Evolutionary conservation across 768 basidiomycete species (phyloP).

Genomic region (Gautieria morchelliformis): DNA sequence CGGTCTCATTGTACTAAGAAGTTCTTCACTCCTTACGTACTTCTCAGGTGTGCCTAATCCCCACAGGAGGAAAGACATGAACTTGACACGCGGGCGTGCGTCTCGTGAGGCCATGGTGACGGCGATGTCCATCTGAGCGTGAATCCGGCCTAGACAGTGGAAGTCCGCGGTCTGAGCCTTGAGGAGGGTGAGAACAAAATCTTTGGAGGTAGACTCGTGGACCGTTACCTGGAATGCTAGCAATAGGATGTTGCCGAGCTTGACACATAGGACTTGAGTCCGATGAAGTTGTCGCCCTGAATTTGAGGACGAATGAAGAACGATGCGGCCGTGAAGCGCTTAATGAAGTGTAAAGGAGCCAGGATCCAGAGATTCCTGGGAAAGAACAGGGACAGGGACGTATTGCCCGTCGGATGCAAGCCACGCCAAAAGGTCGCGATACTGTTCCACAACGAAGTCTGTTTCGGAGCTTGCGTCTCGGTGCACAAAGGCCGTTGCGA

Average conservation of each 20-base stretch:
- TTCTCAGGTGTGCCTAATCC: slow-evolving; percentile 87
- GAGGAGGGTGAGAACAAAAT: too few species aligned
- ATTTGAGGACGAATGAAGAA: too few species aligned
- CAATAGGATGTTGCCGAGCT: too few species aligned
- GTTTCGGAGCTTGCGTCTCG: slow-evolving; percentile 90
- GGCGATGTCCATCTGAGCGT: slow-evolving; percentile 81
- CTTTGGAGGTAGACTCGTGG: too few species aligned
- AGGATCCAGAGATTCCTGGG: slow-evolving; percentile 62
- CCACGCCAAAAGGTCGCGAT: slow-evolving; percentile 85
- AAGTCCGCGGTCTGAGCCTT: too few species aligned
- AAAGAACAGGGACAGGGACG: too few species aligned
- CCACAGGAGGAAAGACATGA: slow-evolving; percentile 82
- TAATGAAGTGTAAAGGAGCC: slow-evolving; percentile 87
- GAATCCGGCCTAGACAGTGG: slow-evolving; percentile 77
- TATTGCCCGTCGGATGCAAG: slow-evolving; percentile 79
- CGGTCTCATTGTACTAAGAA: too few species aligned
- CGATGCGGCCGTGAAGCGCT: slow-evolving; percentile 80
- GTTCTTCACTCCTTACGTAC: too few species aligned
- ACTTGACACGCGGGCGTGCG: slow-evolving; percentile 69
- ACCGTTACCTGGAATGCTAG: too few species aligned
- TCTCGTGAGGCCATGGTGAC: slow-evolving; percentile 82
- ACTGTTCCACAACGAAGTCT: slow-evolving; percentile 80
- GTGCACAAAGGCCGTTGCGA: too few species aligned
- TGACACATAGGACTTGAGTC: too few species aligned
- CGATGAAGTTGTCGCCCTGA: slow-evolving; percentile 77